Evolutionary conservation across 768 basidiomycete genomes (phyloP).

Genomic region (Exsudoporus frostii): DNA sequence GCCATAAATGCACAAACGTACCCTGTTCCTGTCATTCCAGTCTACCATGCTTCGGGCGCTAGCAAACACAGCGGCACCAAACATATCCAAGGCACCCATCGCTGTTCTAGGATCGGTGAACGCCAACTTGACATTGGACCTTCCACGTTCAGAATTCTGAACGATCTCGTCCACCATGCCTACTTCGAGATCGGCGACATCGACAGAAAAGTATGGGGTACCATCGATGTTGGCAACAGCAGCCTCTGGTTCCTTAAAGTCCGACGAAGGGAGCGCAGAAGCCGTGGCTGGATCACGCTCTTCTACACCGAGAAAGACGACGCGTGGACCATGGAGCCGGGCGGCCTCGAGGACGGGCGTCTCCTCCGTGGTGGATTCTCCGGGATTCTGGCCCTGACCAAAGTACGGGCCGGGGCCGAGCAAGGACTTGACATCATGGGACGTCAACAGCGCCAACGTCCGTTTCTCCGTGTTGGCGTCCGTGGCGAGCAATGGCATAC

Average conservation of each 20-base stretch:
- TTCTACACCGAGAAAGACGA: constrained; percentile 80
- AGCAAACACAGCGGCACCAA: constrained; percentile 75
- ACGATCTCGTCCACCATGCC: constrained; percentile 42
- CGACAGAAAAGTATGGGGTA: constrained; percentile 83
- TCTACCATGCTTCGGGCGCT: constrained; percentile 80
- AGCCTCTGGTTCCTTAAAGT: constrained; percentile 54
- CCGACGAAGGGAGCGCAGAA: constrained; percentile 60
- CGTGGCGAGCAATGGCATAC: constrained; percentile 60
- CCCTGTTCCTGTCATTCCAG: constrained; percentile 92
- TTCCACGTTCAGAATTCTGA: constrained; percentile 34
- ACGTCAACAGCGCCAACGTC: constrained; percentile 53
- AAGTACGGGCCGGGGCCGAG: constrained; percentile 71
- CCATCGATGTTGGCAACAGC: constrained; percentile 66
- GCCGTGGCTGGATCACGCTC: constrained; percentile 48
- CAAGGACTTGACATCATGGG: constrained; percentile 57
- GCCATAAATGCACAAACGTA: constrained; percentile 22
- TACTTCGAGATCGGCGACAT: constrained; percentile 55
- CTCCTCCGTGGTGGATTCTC: constrained; percentile 25
- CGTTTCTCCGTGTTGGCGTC: constrained; percentile 31
- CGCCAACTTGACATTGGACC: constrained; percentile 39
- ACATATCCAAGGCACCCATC: constrained; percentile 52
- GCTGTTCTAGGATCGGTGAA: constrained; percentile 68
- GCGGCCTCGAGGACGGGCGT: constrained; percentile 47
- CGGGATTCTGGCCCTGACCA: constrained; percentile 57
- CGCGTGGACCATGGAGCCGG: constrained; percentile 53